These are phyloP conservation scores for Sporothrix protearum DNA, from an alignment of 2,329 filamentous ascomycete genomes.

Conservation along the genomic window DNA sequence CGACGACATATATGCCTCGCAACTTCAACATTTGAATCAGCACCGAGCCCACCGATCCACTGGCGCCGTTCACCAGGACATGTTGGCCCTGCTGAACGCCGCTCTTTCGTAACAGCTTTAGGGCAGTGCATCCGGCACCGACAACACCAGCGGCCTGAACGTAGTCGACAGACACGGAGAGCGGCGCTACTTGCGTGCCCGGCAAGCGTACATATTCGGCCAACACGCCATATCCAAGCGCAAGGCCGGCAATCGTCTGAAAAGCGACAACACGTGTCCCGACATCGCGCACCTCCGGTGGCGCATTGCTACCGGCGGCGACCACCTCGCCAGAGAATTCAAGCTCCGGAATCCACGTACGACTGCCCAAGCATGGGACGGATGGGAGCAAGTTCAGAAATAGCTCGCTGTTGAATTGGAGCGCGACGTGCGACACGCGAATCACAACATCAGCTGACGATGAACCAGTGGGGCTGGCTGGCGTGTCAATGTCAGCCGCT, in stretches of 20 bases:
- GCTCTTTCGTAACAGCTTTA: constrained; percentile 31
- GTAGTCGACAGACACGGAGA: not conserved
- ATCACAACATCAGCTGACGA: constrained; percentile 32
- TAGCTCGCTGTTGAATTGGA: constrained; percentile 37
- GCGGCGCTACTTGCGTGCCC: constrained; percentile 30
- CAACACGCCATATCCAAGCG: constrained; percentile 34
- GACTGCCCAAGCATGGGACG: not conserved
- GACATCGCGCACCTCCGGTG: constrained; percentile 21
- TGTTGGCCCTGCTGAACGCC: constrained; percentile 35
- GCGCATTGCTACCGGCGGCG: constrained; percentile 30
- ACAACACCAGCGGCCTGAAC: constrained; percentile 33
- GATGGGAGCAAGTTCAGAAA: constrained; percentile 32
- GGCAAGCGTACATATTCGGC: constrained; percentile 37
- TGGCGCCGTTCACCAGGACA: constrained; percentile 48
- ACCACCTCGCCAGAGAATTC: constrained; percentile 37
- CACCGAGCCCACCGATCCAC: constrained; percentile 47
- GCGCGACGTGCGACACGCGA: constrained; percentile 35
- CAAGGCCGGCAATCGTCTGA: constrained; percentile 27
- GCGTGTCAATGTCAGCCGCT: not conserved
- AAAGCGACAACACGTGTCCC: constrained; percentile 35
- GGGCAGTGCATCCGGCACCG: constrained; percentile 35
- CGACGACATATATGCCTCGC: constrained; percentile 42
- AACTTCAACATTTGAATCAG: constrained; percentile 44
- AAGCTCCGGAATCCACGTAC: constrained; percentile 33
- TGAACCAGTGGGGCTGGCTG: constrained; percentile 8